phyloP scores from a whole-genome alignment of 192 early-diverging fungal genomes.

The Glomus cerebriforme region DNA sequence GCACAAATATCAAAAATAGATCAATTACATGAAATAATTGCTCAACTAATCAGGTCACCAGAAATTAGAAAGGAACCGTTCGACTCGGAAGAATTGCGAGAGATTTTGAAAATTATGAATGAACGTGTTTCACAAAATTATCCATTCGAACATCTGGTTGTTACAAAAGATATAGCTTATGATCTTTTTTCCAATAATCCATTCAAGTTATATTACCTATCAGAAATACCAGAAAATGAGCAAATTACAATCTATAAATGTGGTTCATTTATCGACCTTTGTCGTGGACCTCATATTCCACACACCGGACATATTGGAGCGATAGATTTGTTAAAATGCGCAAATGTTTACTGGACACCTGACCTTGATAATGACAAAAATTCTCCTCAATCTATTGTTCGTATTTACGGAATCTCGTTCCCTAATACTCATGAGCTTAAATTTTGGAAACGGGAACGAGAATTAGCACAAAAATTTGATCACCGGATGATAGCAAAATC shows the following conservation, averaged over 20 bases:
- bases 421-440: slow-evolving; percentile 40
- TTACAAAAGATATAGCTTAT: slow-evolving; percentile 58
- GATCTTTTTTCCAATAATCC: slow-evolving; percentile 72
- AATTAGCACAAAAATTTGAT: slow-evolving; percentile 61
- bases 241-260: slow-evolving; percentile 68
- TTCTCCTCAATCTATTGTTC: slow-evolving; percentile 59
- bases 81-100: slow-evolving; percentile 46
- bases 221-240: slow-evolving; percentile 46
- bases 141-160: slow-evolving; percentile 65
- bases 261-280: slow-evolving; percentile 75
- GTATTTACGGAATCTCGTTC: slow-evolving; percentile 73
- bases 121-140: slow-evolving; percentile 55
- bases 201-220: slow-evolving; percentile 73
- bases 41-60: slow-evolving; percentile 45
- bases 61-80: slow-evolving; percentile 4
- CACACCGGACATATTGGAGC: slow-evolving; percentile 62
- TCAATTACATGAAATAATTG: slow-evolving; percentile 35
- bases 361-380: slow-evolving; percentile 45
- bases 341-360: slow-evolving; percentile 65
- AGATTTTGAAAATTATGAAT: slow-evolving; percentile 54
- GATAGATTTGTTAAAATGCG: slow-evolving; percentile 56
- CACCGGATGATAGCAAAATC: slow-evolving; percentile 70
- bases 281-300: slow-evolving; percentile 77
- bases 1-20: slow-evolving; percentile 20
- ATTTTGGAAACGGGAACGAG: slow-evolving; percentile 42